Percentiles rank a stretch among this genome's conserved stretches.
Conservation (phyloP, 306 rosid species). For the Cucurbita argyrosperma region DNA sequence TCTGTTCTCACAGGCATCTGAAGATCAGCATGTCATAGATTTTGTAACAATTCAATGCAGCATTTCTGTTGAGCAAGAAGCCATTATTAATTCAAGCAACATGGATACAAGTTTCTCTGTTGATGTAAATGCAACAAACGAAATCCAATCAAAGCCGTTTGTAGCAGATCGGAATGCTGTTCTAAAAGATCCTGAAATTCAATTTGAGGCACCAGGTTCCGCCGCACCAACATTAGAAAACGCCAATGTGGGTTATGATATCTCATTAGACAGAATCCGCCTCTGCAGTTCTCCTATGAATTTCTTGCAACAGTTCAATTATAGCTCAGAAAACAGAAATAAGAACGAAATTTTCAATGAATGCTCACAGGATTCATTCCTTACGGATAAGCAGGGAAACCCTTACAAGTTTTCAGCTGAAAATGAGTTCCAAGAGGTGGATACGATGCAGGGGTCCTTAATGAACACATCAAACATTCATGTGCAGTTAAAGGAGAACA, state of each 20-base stretch:
- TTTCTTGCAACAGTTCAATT: conserved; percentile 46
- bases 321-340: conserved; percentile 24
- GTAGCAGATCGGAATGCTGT: conserved; percentile 21
- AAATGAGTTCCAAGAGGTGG: conserved; percentile 17
- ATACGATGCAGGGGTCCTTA: conserved; percentile 20
- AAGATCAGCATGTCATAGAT: conserved; percentile 58
- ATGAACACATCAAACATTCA: conserved; percentile 16
- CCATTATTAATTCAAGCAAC: conserved; percentile 19
- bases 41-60: conserved; percentile 44
- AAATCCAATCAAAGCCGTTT: conserved; percentile 30
- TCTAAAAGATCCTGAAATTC: conserved; percentile 16
- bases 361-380: conserved; percentile 39
- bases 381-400: conserved; percentile 23
- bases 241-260: conserved; percentile 29
- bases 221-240: conserved; percentile 22
- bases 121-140: conserved; percentile 19
- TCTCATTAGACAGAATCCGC: conserved; percentile 21
- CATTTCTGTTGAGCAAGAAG: conserved; percentile 31
- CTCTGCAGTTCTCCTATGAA: conserved; percentile 37
- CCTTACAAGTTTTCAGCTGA: conserved; percentile 14
- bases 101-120: conserved; percentile 19
- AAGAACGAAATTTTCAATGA: conserved; percentile 27
- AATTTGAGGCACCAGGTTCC: conserved; percentile 14
- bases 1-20: conserved; percentile 38
- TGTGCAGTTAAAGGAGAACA: conserved; percentile 21